Conservation (phyloP, 2,329 filamentous ascomycete genomes). For the Didymella lethalis region DNA sequence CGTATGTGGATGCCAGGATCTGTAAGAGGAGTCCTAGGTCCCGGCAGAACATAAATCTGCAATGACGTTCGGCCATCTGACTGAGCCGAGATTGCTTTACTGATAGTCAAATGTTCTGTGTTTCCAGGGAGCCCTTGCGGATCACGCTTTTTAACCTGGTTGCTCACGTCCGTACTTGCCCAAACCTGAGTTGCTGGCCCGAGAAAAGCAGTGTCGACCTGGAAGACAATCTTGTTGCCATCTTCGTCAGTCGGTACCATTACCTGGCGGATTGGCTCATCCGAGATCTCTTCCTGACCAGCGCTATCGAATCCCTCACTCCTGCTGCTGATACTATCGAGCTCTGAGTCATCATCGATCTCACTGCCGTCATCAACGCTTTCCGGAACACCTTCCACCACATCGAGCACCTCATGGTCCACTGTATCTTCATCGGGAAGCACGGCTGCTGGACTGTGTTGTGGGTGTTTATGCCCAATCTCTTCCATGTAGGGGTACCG, state of each 20-base stretch:
- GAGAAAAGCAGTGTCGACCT: constrained; percentile 22
- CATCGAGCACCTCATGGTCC: background rate
- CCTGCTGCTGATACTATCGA: constrained; percentile 6
- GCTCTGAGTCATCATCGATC: background rate
- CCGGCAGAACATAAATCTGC: constrained; percentile 32
- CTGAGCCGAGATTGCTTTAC: constrained; percentile 30
- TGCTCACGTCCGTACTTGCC: background rate
- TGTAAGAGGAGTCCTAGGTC: constrained; percentile 28
- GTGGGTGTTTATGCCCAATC: background rate
- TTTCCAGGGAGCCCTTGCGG: constrained; percentile 12
- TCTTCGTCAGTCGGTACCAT: constrained; percentile 31
- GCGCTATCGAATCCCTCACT: constrained; percentile 6
- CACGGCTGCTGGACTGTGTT: background rate
- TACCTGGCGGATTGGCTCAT: background rate
- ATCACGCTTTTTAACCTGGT: background rate
- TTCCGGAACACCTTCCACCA: background rate
- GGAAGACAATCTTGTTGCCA: constrained; percentile 36
- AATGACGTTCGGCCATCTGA: constrained; percentile 30
- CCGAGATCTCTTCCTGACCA: background rate
- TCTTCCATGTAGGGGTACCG: background rate
- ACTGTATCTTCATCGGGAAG: background rate
- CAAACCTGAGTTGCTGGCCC: background rate
- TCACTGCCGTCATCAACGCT: background rate
- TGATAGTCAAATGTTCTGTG: constrained; percentile 37
- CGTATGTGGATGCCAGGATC: constrained; percentile 23